A percentile compares a stretch with the other conserved stretches of the same genome.
Conservation (phyloP, 73 alveolate species). For the Tetrahymena borealis region DNA sequence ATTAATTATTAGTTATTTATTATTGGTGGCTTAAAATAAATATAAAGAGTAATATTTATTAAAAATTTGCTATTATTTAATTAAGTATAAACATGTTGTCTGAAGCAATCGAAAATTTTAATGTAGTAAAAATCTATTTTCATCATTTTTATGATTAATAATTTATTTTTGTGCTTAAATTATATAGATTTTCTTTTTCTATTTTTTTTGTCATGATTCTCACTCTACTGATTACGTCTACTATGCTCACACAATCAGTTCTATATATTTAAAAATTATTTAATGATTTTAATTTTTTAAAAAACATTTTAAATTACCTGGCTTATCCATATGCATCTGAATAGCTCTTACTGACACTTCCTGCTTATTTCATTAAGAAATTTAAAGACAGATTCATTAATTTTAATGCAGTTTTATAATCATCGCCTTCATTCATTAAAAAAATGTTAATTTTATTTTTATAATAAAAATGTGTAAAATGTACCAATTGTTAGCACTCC, state of each 20-base stretch:
- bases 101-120: no score
- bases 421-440: neutral
- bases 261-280: neutral
- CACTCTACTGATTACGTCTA: neutral
- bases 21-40: no score
- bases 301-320: neutral
- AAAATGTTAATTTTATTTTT: neutral
- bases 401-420: neutral
- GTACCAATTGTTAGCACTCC: slow-evolving; percentile 71
- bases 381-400: neutral
- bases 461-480: slow-evolving; percentile 3
- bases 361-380: neutral
- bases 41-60: no score
- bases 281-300: neutral
- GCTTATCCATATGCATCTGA: neutral
- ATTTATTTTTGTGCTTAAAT: neutral
- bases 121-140: neutral
- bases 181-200: neutral
- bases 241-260: neutral
- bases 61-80: no score
- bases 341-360: neutral
- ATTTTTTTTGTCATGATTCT: neutral
- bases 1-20: no score
- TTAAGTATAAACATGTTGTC: no score
- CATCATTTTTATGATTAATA: neutral